Evolutionary conservation across 176 grass and related monocot species (phyloP).

Genomic region (Carex littledalei): DNA sequence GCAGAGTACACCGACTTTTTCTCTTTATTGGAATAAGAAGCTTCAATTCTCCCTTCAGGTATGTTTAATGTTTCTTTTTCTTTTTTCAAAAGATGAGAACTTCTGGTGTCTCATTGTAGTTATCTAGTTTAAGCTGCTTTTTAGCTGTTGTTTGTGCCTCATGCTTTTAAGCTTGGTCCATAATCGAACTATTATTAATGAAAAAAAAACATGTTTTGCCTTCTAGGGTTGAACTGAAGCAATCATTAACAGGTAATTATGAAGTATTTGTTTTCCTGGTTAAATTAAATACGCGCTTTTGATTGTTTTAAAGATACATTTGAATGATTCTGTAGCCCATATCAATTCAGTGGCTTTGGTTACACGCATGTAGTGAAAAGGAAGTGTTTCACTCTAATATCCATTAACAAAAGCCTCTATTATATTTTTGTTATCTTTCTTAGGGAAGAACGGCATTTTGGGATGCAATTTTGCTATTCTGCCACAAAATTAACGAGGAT

Average conservation of each 20-base stretch:
- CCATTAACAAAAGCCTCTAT: background rate
- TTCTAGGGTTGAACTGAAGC: background rate
- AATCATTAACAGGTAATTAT: background rate
- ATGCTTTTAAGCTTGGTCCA: background rate
- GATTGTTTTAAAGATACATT: background rate
- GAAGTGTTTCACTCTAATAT: background rate
- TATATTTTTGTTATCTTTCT: slow-evolving; percentile 19
- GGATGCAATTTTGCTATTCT: slow-evolving; percentile 95
- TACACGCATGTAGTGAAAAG: background rate
- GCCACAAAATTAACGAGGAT: slow-evolving; percentile 67
- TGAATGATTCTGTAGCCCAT: background rate
- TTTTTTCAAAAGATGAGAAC: background rate
- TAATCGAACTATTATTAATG: background rate
- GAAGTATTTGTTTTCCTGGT: background rate
- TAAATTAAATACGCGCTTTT: background rate
- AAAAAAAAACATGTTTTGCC: background rate
- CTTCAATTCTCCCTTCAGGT: slow-evolving; percentile 97
- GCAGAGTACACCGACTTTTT: slow-evolving; percentile 67
- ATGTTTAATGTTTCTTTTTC: slow-evolving; percentile 18
- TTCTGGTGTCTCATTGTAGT: background rate
- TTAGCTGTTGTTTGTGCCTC: background rate
- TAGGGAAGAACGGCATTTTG: slow-evolving; percentile 95
- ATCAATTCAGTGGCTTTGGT: background rate
- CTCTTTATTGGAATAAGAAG: slow-evolving; percentile 96
- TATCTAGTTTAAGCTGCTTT: background rate